Evolutionary conservation across 2,329 filamentous ascomycete species (phyloP).

Genomic region (Rhynchosporium secalis): DNA sequence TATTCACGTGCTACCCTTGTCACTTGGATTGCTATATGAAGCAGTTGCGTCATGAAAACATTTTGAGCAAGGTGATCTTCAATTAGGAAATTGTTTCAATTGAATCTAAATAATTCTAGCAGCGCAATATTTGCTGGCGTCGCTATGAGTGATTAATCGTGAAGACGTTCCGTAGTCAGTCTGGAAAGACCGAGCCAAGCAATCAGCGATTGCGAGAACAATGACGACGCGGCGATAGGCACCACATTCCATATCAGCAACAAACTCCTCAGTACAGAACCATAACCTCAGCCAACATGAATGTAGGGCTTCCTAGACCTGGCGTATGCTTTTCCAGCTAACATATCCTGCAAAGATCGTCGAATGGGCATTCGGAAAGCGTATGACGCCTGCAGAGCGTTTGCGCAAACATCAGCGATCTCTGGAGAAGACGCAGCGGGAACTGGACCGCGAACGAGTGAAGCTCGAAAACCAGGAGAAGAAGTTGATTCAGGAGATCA

Average conservation of each 20-base stretch:
- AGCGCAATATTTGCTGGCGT: not conserved
- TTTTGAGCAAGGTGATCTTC: not conserved
- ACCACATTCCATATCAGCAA: slow-evolving; percentile 12
- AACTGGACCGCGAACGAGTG: slow-evolving; percentile 89
- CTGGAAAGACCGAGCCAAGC: slow-evolving; percentile 6
- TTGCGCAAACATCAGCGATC: slow-evolving; percentile 93
- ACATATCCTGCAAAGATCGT: slow-evolving; percentile 64
- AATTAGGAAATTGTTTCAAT: not conserved
- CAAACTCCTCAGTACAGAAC: not conserved
- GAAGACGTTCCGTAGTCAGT: slow-evolving; percentile 3
- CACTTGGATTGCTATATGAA: not conserved
- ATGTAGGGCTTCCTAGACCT: slow-evolving; percentile 47
- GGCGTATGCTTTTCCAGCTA: slow-evolving; percentile 7
- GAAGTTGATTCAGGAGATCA: slow-evolving; percentile 93
- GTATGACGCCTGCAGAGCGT: slow-evolving; percentile 93
- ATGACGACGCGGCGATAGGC: slow-evolving; percentile 27
- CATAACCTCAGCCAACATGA: slow-evolving; percentile 45
- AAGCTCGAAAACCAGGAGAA: slow-evolving; percentile 99
- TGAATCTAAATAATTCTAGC: not conserved
- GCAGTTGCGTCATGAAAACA: not conserved
- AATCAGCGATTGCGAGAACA: slow-evolving; percentile 8
- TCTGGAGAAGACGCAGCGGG: slow-evolving; percentile 94
- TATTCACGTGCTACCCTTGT: slow-evolving; percentile 18
- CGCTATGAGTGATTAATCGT: slow-evolving; percentile 1
- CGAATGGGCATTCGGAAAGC: slow-evolving; percentile 99